Evolutionary conservation across 169 alveolate genomes (phyloP), one percentile per base, ranked within the genome.

Genomic region (Plasmodium knowlesi): DNA sequence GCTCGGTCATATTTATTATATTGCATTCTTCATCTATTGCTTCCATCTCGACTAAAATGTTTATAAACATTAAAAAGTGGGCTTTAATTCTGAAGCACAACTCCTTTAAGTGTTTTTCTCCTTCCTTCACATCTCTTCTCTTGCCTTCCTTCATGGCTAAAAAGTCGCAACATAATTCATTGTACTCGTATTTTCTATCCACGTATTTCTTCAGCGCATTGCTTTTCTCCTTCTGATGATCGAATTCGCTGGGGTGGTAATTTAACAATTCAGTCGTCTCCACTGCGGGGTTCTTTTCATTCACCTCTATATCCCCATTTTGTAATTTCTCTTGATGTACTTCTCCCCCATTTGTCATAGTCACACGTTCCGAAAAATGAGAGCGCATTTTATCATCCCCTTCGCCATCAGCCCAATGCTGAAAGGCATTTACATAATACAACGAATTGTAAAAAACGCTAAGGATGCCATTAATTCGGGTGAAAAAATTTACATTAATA

Each of bases 1-100:
- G 82, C 61, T 95, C 97, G 70, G 95, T 95, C 73, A 96, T 93
- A 50, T 96, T 96, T 28, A 91, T 81, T 74, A 95, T 81, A 34
- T 92, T 80, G 12, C 97, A 95, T 22, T 93, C 90, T 22, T 85
- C 89, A 92, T 96, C 97, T 41, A 96, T 30, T n/a, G 95, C 85
- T 28, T 96, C 97, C 78, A 95, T 93, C 70, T 83, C 90, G 61
- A 96, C 80, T 50, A 96, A 92, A 28, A 92, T 95, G 80, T 96
- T 96, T 82, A 94, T 79, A 78, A 83, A 92, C 19, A 95, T 83
- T 28, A 93, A 79, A 72, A 86, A 93, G 61, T 89, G 94, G n/a
- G 41, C 70, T 67, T 70, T 89, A 25, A 80, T 89, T 85, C 71
- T 89, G 82, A 72, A 89, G 72, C 90, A 79, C 71, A 89, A 61